Percentiles rank a stretch among this genome's conserved stretches.
Conservation (phyloP, 2,329 filamentous ascomycete genomes). For the Helicocarpus griseus region DNA sequence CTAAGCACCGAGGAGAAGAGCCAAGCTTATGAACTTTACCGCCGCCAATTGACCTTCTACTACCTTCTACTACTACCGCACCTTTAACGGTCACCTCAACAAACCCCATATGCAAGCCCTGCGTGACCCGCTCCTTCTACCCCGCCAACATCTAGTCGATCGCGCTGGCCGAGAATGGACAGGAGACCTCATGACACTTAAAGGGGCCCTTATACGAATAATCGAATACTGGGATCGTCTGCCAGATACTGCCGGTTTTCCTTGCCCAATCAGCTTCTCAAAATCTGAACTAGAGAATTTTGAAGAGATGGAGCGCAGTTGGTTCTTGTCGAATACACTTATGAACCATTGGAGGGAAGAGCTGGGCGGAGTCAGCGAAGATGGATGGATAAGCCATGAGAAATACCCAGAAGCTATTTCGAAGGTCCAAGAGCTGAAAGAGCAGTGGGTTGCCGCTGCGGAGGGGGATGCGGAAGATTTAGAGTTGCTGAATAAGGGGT, state of each 20-base stretch:
- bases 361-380: conserved; percentile 11
- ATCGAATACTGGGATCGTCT: conserved; percentile 6
- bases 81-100: conserved; percentile 17
- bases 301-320: conserved; percentile 13
- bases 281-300: conserved; percentile 6
- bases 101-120: conserved; percentile 16
- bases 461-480: not conserved
- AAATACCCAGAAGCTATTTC: not conserved
- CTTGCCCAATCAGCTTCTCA: conserved; percentile 13
- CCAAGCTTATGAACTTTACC: conserved; percentile 15
- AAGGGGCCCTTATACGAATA: conserved; percentile 14
- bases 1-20: conserved; percentile 13
- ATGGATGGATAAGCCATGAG: conserved; percentile 13
- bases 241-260: conserved; percentile 3
- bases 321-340: conserved; percentile 12
- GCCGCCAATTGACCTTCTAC: conserved; percentile 14
- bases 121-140: conserved; percentile 11
- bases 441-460: conserved; percentile 3
- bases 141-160: conserved; percentile 16
- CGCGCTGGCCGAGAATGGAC: conserved; percentile 15
- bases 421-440: conserved; percentile 1
- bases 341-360: conserved; percentile 14
- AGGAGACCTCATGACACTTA: conserved; percentile 15
- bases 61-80: conserved; percentile 15
- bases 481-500: not conserved